Percentiles rank a stretch among this genome's conserved stretches.
Evolutionary conservation across 2,329 filamentous ascomycete species (phyloP).

Genomic region (Colletotrichum limetticola): DNA sequence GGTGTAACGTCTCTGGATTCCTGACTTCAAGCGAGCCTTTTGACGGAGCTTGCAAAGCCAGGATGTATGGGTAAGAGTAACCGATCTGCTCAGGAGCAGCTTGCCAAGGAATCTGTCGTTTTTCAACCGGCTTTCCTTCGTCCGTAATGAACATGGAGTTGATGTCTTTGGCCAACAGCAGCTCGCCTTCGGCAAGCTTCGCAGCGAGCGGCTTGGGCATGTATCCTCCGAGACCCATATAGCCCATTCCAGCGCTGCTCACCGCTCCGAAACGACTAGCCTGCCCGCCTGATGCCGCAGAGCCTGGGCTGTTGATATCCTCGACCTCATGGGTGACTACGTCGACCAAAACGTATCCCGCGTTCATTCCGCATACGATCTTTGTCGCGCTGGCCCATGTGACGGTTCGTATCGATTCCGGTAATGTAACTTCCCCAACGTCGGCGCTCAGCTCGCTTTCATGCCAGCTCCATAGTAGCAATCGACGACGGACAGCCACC

Average conservation of each 20-base stretch:
- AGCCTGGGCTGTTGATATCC: constrained; percentile 83
- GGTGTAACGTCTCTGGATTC: constrained; percentile 90
- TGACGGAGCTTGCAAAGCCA: constrained; percentile 84
- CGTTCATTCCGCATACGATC: constrained; percentile 89
- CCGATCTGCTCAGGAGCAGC: constrained; percentile 89
- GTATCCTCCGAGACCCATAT: constrained; percentile 93
- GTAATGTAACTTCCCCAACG: constrained; percentile 79
- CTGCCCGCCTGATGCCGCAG: constrained; percentile 70
- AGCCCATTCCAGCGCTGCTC: constrained; percentile 89
- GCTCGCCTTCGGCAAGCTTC: constrained; percentile 82
- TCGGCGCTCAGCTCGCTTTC: constrained; percentile 87
- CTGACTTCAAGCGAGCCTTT: constrained; percentile 90
- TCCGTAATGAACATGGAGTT: constrained; percentile 93
- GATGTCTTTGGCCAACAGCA: constrained; percentile 96
- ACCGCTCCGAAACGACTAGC: constrained; percentile 84
- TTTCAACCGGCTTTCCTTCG: constrained; percentile 82
- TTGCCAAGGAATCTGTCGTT: constrained; percentile 92
- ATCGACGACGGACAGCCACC: constrained; percentile 90
- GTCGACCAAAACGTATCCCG: constrained; percentile 90
- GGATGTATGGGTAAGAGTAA: constrained; percentile 95
- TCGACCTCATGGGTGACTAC: constrained; percentile 78
- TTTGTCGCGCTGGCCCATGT: constrained; percentile 92
- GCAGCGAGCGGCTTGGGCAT: constrained; percentile 91
- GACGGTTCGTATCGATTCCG: constrained; percentile 86
- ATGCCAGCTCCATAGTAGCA: constrained; percentile 95